A percentile compares a stretch with the other conserved stretches of the same genome.
Evolutionary conservation across 2,329 filamentous ascomycete genomes (phyloP).

Genomic region (Alternaria atra): DNA sequence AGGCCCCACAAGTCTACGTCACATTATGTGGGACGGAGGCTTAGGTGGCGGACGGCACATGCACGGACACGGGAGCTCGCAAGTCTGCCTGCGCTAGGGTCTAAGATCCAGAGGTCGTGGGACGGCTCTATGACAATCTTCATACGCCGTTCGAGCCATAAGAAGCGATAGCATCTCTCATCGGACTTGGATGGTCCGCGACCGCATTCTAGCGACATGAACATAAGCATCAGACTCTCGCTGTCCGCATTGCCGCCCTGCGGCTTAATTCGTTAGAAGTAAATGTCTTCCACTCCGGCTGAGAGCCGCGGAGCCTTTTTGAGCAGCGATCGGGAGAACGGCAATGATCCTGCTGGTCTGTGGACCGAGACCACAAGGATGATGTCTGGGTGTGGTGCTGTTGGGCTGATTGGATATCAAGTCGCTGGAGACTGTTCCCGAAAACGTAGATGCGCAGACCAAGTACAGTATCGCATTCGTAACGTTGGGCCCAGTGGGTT

Average conservation of each 20-base stretch:
- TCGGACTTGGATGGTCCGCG: too few species aligned
- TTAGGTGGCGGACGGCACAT: too few species aligned
- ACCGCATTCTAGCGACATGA: background rate
- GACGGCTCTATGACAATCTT: background rate
- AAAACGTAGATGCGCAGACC: background rate
- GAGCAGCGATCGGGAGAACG: background rate
- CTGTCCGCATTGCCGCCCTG: too few species aligned
- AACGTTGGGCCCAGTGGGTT: slow-evolving; percentile 6
- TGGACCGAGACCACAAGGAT: background rate
- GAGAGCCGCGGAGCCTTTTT: background rate
- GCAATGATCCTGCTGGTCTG: background rate
- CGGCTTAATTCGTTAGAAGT: too few species aligned
- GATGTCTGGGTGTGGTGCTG: background rate
- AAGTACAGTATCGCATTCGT: background rate
- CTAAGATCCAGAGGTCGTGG: too few species aligned
- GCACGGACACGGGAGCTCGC: too few species aligned
- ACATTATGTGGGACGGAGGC: too few species aligned
- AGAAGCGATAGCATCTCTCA: too few species aligned
- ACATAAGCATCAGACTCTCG: background rate
- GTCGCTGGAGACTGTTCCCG: background rate
- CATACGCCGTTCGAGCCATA: too few species aligned
- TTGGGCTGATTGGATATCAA: background rate
- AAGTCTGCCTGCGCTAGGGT: too few species aligned
- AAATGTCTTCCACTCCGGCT: too few species aligned
- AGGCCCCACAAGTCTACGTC: too few species aligned